A percentile compares a stretch with the other conserved stretches of the same genome.
These are phyloP conservation scores for Platanthera guangdongensis DNA, from an alignment of 106 monocot species.

Conservation along the genomic window DNA sequence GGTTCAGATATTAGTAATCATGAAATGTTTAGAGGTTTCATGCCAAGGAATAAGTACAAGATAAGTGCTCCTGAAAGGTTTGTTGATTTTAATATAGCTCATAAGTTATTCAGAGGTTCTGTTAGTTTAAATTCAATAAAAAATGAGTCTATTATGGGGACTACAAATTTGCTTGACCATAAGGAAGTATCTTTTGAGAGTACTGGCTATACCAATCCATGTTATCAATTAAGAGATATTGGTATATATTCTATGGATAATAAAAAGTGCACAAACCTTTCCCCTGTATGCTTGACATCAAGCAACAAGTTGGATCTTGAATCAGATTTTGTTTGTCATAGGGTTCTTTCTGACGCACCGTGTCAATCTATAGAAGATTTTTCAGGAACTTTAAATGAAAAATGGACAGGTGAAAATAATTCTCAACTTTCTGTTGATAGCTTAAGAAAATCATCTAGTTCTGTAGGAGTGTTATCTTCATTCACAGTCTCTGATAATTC, in stretches of 20 bases:
- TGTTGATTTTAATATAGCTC: slow-evolving; percentile 18
- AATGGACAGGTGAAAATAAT: slow-evolving; percentile 71
- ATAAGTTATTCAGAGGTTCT: slow-evolving; percentile 15
- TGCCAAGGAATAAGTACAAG: slow-evolving; percentile 23
- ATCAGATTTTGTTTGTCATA: slow-evolving; percentile 25
- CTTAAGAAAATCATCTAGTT: slow-evolving; percentile 7
- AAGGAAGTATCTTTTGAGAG: slow-evolving; percentile 11
- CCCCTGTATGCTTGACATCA: slow-evolving; percentile 9
- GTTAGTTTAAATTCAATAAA: slow-evolving; percentile 12
- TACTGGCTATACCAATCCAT: slow-evolving; percentile 10
- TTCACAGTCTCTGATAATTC: slow-evolving; percentile 10
- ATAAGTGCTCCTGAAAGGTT: slow-evolving; percentile 15
- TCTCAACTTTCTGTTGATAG: slow-evolving; percentile 6
- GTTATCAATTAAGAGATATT: slow-evolving; percentile 11
- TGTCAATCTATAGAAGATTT: slow-evolving; percentile 37
- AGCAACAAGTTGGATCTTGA: slow-evolving; percentile 30
- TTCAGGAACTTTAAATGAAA: slow-evolving; percentile 64
- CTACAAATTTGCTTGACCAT: slow-evolving; percentile 9
- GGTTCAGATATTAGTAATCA: slow-evolving; percentile 10
- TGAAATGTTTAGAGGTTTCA: slow-evolving; percentile 15
- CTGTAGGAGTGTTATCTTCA: slow-evolving; percentile 4
- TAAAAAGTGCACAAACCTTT: slow-evolving; percentile 17
- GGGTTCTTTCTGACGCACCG: slow-evolving; percentile 62
- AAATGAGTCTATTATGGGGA: slow-evolving; percentile 14
- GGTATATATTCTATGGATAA: slow-evolving; percentile 9